These are phyloP conservation scores for Boletus pseudo-olivaceus DNA, from an alignment of 768 basidiomycete species.

Conservation along the genomic window DNA sequence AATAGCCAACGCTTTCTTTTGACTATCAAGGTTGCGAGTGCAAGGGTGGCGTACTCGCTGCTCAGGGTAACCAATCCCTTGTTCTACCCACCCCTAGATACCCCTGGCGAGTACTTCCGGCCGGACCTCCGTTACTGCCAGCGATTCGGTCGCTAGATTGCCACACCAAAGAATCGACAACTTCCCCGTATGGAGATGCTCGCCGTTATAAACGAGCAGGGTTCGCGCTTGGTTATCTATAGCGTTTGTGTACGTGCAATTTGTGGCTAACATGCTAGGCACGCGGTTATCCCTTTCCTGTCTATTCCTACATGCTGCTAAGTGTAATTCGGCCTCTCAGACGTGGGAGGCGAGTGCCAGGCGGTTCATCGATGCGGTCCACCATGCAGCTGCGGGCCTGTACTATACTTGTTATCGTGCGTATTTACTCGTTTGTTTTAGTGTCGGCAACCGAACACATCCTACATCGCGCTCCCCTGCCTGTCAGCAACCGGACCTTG, in stretches of 20 bases:
- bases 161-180: slow-evolving; percentile 1
- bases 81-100: slow-evolving; percentile 7
- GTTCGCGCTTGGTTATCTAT: slow-evolving; percentile 13
- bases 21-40: slow-evolving; percentile 16
- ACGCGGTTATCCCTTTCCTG: slow-evolving; percentile 13
- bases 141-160: slow-evolving; percentile 1
- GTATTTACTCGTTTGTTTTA: slow-evolving; percentile 1
- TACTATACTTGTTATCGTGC: slow-evolving; percentile 18
- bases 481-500: slow-evolving; percentile 15
- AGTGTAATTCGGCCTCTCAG: background rate
- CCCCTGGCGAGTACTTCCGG: slow-evolving; percentile 16
- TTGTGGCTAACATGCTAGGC: slow-evolving; percentile 15
- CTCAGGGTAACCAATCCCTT: slow-evolving; percentile 17
- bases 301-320: background rate
- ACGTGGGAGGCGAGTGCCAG: slow-evolving; percentile 13
- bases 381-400: background rate
- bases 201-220: slow-evolving; percentile 10
- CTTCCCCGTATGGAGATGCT: slow-evolving; percentile 4
- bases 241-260: slow-evolving; percentile 1
- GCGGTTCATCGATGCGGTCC: slow-evolving; percentile 8
- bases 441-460: slow-evolving; percentile 7
- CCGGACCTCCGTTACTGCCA: slow-evolving; percentile 10
- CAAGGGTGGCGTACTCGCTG: slow-evolving; percentile 13
- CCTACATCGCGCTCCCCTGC: slow-evolving; percentile 1
- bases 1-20: slow-evolving; percentile 8